phyloP scores from a whole-genome alignment of 805 yeast species.

The Vanderwaltozyma tropicalis region DNA sequence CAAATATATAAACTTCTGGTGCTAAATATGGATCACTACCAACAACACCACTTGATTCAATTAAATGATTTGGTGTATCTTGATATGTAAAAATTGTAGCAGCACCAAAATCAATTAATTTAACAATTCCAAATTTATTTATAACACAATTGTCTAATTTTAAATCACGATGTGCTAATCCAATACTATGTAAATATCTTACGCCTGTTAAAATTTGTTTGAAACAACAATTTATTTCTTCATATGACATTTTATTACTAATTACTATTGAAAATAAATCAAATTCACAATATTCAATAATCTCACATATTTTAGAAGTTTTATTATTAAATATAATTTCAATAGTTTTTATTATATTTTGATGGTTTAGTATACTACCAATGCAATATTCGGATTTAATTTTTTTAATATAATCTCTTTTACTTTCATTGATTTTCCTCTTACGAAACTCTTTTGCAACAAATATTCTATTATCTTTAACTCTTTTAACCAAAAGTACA shows the following conservation, averaged over 20 bases:
- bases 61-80: constrained; percentile 46
- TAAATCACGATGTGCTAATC: constrained; percentile 84
- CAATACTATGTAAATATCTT: constrained; percentile 69
- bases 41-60: constrained; percentile 61
- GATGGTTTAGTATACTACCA: constrained; percentile 81
- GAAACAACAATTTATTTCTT: constrained; percentile 81
- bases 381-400: constrained; percentile 92
- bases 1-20: constrained; percentile 80
- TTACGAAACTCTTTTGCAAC: constrained; percentile 91
- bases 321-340: constrained; percentile 82
- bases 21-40: constrained; percentile 87
- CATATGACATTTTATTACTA: constrained; percentile 76
- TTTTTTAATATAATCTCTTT: constrained; percentile 81
- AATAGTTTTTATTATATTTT: constrained; percentile 82
- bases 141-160: constrained; percentile 90
- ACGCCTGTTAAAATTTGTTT: constrained; percentile 77
- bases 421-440: constrained; percentile 59
- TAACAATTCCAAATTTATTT: constrained; percentile 70
- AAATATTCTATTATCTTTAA: constrained; percentile 58
- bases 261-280: constrained; percentile 90
- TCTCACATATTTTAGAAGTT: constrained; percentile 49
- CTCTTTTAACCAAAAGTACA: constrained; percentile 62
- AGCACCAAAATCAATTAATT: constrained; percentile 86
- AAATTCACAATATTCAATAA: constrained; percentile 90
- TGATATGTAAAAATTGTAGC: constrained; percentile 90